Evolutionary conservation across 208 protist species (phyloP).

Genomic region (Trypanosomatidae sp.): DNA sequence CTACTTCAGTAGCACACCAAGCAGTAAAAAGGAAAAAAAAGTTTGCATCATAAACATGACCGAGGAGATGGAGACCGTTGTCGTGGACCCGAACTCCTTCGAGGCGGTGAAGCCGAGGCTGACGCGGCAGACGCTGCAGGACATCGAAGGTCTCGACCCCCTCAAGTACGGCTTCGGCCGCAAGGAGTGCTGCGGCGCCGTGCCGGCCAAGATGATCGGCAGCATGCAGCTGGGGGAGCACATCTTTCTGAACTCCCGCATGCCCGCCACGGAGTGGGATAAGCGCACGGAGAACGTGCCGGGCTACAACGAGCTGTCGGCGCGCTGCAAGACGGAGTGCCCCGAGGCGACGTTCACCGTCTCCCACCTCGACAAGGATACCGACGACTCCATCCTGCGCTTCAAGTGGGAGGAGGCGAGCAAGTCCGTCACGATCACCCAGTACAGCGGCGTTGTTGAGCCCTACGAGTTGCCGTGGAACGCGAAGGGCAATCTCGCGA

Average conservation of each 20-base stretch:
- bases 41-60: neutral
- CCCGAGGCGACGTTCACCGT: slow-evolving; percentile 53
- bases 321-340: slow-evolving; percentile 17
- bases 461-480: slow-evolving; percentile 67
- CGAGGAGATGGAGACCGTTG: no score
- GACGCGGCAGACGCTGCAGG: slow-evolving; percentile 56
- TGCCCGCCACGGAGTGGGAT: slow-evolving; percentile 66
- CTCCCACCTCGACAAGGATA: slow-evolving; percentile 30
- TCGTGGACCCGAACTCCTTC: slow-evolving; percentile 46
- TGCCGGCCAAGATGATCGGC: slow-evolving; percentile 63
- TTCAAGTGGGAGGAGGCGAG: slow-evolving; percentile 43
- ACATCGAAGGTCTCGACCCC: slow-evolving; percentile 91
- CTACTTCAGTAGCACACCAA: no score
- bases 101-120: slow-evolving; percentile 57
- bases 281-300: slow-evolving; percentile 66
- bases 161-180: slow-evolving; percentile 74
- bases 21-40: no score
- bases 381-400: slow-evolving; percentile 64
- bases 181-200: slow-evolving; percentile 81
- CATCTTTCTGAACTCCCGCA: slow-evolving; percentile 68
- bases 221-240: slow-evolving; percentile 84
- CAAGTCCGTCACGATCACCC: slow-evolving; percentile 43
- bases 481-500: slow-evolving; percentile 51
- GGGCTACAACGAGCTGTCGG: slow-evolving; percentile 47
- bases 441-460: slow-evolving; percentile 48